Conservation (phyloP, 148 eudicot species). For the Beta vulgaris region DNA sequence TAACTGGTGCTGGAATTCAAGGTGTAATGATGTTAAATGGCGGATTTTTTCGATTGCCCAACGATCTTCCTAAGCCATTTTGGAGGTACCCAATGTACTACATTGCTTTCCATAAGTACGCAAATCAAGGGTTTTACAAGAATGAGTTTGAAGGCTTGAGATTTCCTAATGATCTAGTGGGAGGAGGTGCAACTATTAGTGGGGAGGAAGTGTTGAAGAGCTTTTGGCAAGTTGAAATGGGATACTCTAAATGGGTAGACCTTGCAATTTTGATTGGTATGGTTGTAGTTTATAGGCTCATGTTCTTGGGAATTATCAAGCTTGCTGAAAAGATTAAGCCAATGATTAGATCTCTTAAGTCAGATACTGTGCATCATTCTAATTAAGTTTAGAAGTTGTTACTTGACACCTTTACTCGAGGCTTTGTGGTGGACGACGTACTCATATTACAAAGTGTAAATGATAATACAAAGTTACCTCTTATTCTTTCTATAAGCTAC, state of each 20-base stretch:
- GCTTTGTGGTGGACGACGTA: too few species aligned
- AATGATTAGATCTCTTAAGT: slow-evolving; percentile 17
- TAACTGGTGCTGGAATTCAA: slow-evolving; percentile 57
- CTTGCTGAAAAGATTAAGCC: slow-evolving; percentile 42
- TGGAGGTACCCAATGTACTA: slow-evolving; percentile 58
- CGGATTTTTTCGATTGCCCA: slow-evolving; percentile 51
- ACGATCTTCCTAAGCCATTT: slow-evolving; percentile 54
- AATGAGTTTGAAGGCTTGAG: slow-evolving; percentile 48
- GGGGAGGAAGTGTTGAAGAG: slow-evolving; percentile 48
- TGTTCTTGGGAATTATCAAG: slow-evolving; percentile 53
- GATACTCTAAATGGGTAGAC: slow-evolving; percentile 70
- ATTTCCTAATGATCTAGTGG: slow-evolving; percentile 36
- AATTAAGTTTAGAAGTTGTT: slow-evolving; percentile 5
- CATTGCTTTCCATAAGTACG: slow-evolving; percentile 52
- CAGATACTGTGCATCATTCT: slow-evolving; percentile 11
- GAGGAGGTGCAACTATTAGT: slow-evolving; percentile 23
- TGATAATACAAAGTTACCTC: too few species aligned
- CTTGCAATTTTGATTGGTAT: slow-evolving; percentile 57
- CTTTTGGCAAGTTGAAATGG: slow-evolving; percentile 59
- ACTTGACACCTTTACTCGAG: too few species aligned
- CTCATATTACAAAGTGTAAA: too few species aligned
- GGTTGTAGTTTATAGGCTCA: slow-evolving; percentile 49
- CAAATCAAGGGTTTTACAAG: slow-evolving; percentile 46
- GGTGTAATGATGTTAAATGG: slow-evolving; percentile 59
- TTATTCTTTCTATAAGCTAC: too few species aligned